Evolutionary conservation across 106 monocot species (phyloP).

Genomic region (Platanthera zijinensis): DNA sequence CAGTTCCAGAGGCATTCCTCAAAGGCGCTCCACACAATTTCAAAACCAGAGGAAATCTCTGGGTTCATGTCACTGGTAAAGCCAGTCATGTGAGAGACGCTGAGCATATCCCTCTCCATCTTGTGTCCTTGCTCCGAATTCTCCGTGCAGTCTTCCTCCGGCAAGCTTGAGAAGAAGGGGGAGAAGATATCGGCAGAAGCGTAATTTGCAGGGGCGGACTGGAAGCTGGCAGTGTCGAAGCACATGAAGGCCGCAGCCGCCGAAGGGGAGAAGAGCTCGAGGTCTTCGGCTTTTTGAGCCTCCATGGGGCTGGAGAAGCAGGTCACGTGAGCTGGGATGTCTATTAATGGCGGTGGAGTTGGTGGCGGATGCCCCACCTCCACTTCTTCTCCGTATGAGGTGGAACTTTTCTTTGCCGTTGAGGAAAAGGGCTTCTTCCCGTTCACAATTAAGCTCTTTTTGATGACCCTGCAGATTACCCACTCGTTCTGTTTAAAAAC

Average conservation of each 20-base stretch:
- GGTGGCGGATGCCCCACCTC: background rate
- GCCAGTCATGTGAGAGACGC: background rate
- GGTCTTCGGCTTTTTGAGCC: conserved; percentile 9
- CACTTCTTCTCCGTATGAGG: background rate
- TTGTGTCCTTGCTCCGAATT: conserved; percentile 2
- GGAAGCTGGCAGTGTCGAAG: background rate
- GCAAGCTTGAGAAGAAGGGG: background rate
- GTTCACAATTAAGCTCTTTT: conserved; percentile 13
- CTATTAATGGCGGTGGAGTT: conserved; percentile 22
- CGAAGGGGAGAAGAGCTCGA: background rate
- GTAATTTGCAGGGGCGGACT: background rate
- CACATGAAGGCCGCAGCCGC: no score
- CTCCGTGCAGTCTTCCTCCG: background rate
- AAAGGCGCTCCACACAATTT: background rate
- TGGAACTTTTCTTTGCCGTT: background rate
- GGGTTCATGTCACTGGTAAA: conserved; percentile 3
- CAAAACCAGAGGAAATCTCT: background rate
- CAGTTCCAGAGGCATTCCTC: background rate
- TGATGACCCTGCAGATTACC: conserved; percentile 36
- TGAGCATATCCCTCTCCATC: conserved; percentile 5
- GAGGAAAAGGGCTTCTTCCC: conserved; percentile 11
- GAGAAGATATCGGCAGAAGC: no score
- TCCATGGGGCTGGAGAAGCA: conserved; percentile 48
- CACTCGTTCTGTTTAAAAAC: conserved; percentile 24
- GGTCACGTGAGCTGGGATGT: conserved; percentile 40